Evolutionary conservation across 2,329 filamentous ascomycete species (phyloP), one percentile per base, ranked within the genome.

Genomic region (Monosporascus sp.): DNA sequence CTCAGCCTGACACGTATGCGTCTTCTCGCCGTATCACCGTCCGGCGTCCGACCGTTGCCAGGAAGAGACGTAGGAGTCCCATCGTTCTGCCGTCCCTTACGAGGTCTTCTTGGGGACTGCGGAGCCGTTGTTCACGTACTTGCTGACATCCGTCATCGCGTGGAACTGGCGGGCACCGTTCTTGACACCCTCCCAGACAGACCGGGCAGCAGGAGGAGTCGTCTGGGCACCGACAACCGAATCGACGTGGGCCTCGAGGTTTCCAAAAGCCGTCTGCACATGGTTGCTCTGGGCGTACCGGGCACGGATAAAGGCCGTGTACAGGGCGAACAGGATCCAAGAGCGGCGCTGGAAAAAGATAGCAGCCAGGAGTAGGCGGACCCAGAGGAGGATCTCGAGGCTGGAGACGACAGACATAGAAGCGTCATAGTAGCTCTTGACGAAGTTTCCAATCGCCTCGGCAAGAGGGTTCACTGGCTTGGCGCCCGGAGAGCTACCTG

Each of bases 351-450:
- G 85, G 83, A 97, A 97, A 63, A 95, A 78, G 58, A 97, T 74
- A 57, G 91, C 90, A 35, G 89, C 87, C 52, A 91, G 74, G 48
- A 95, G 68, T 52, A 99, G 77, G 66, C 94, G 91, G 72, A 88
- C 77, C 86, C 92, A 95, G 55, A 97, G 84, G 41, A 82, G 74
- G 62, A 97, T 90, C 77, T 99, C 94, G 55, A 99, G 88, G 47
- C 80, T 78, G 38, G 93, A 88, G 35, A 99, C 94, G 56, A 97
- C 78, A 54, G 88, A 89, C 94, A 99, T 99, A 73, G 91, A 96
- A 57, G 84, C 77, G 71, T 99, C 94, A 70, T 99, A 99, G 82
- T 97, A 97, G 70, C 91, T 85, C 85, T 97, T 97, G 72, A 99
- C 91, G 67, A 99, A 99, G 65, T 81, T 81, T 63, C 91, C 91